Evolutionary conservation across 2,329 filamentous ascomycete genomes (phyloP), one percentile per base, ranked within the genome.

Genomic region (Amauroascus niger): DNA sequence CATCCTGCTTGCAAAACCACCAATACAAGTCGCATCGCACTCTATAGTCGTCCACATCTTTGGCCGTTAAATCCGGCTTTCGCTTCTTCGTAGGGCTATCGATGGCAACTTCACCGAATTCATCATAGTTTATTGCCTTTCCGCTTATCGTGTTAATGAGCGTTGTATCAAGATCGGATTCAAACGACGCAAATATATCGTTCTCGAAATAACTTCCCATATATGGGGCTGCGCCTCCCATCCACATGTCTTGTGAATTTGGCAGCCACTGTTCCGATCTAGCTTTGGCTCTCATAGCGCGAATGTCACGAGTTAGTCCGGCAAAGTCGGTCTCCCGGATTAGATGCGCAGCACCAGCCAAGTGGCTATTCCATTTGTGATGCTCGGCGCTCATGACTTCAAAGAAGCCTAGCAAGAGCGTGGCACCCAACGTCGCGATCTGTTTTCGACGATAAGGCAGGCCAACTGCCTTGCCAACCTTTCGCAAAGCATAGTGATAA

Each of bases 1-100:
- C 82, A 67, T 97, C 93, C 75, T 96, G 93, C 69, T 95, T 95
- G 62, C 81, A 84, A 66, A 90, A 96, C 87, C 89, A 96, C 90
- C 91, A 98, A 65, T 86, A 94, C 4, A 97, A 71, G 69, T 97
- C 93, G 59, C 86, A 82, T 37, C 93, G 76, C 14, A 86, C 84
- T 63, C 93, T 86, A 63, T 87, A 95, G 39, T 80, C 83, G 57
- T 88, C 83, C 46, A 95, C 77, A 57, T 97, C 90, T 57, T 74
- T 74, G 14, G 67, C 64, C 8, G 70, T 69, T 28, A 74, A 71
- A 51, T 68, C 58, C 63, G 49, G 70, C 60, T 59, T 67, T 14
- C 51, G 48, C 28, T 58, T 54, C 22, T 30, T 30, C 57, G 46
- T 32, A 30, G 56, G 54, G 47, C 28, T 61, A n/a, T 24, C 39